Evolutionary conservation across 805 yeast genomes (phyloP), one percentile per base, ranked within the genome.

Genomic region (Ogataea methylovora): DNA sequence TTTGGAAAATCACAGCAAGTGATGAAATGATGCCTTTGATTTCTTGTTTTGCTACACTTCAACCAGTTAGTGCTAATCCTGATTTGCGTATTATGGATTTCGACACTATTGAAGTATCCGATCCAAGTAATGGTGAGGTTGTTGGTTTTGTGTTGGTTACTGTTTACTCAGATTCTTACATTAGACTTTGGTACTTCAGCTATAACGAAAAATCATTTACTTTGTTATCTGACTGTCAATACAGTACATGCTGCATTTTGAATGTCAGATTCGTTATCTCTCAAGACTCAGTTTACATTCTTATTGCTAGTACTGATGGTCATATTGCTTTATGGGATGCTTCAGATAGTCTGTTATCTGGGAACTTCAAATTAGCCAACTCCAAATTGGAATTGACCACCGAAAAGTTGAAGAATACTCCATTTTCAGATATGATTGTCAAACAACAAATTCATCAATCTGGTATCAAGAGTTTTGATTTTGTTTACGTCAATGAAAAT

Each of bases 31-130:
- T 53, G 4, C 40, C 52, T 8, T 65, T 69, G 20, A 67, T 81
- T 18, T 51, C 51, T 0, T 65, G 76, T 26, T 60, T 59, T 30
- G 71, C 79, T 5, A 58, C 73, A 1, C 58, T 88, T 20, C 74
- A 73, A 3, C 75, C 85, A 2, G 52, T 54, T 8, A 55, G 67
- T 8, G 66, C 65, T 11, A 72, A 74, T 37, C 94, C 95, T 0
- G 97, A 92, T 54, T 64, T 92, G 40, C 67, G 98, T 43, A 77
- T 90, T 36, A 90, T 87, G 96, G 95, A 84, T 54, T 81, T 87
- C 49, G 80, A 69, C 41, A 58, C 73, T 5, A 40, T 67, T 11
- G 64, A 67, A 27, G 60, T 22, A 9, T 13, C 26, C 2, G 4
- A 17, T 8, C 33, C 27, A 20, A 31, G 32, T 13, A 47, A 49